A percentile compares a stretch with the other conserved stretches of the same genome.
Conservation (phyloP, 1,139 yeast genomes). For the Lizanozyma gosingica region DNA sequence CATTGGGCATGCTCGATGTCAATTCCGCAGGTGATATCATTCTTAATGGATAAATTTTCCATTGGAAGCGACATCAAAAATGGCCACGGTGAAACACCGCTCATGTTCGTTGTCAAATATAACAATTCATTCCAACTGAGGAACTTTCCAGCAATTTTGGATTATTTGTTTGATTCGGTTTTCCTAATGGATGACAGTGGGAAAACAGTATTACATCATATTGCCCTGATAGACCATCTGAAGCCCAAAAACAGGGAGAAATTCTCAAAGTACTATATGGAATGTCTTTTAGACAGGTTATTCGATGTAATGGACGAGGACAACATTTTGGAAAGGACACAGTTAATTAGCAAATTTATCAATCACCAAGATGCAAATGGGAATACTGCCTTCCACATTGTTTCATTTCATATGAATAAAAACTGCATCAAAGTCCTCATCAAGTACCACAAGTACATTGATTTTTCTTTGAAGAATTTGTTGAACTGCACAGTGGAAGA, state of each 20-base stretch:
- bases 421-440: slow-evolving; percentile 67
- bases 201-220: slow-evolving; percentile 77
- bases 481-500: slow-evolving; percentile 72
- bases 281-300: slow-evolving; percentile 57
- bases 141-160: slow-evolving; percentile 66
- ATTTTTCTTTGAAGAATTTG: slow-evolving; percentile 52
- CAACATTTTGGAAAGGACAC: slow-evolving; percentile 9
- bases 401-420: slow-evolving; percentile 67
- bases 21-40: slow-evolving; percentile 60
- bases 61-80: slow-evolving; percentile 65
- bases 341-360: slow-evolving; percentile 53
- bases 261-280: slow-evolving; percentile 76
- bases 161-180: slow-evolving; percentile 68
- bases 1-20: slow-evolving; percentile 98
- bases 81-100: slow-evolving; percentile 76
- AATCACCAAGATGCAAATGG: slow-evolving; percentile 79
- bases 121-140: slow-evolving; percentile 76
- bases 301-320: slow-evolving; percentile 2
- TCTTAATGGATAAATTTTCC: slow-evolving; percentile 43
- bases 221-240: slow-evolving; percentile 51
- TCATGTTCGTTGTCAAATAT: slow-evolving; percentile 81
- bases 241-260: slow-evolving; percentile 58
- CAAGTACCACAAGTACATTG: slow-evolving; percentile 63
- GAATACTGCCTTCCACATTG: slow-evolving; percentile 80
- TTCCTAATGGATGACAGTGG: slow-evolving; percentile 60